Evolutionary conservation across 192 early-diverging fungal genomes (phyloP).

Genomic region (Nowakowskiella sp.): DNA sequence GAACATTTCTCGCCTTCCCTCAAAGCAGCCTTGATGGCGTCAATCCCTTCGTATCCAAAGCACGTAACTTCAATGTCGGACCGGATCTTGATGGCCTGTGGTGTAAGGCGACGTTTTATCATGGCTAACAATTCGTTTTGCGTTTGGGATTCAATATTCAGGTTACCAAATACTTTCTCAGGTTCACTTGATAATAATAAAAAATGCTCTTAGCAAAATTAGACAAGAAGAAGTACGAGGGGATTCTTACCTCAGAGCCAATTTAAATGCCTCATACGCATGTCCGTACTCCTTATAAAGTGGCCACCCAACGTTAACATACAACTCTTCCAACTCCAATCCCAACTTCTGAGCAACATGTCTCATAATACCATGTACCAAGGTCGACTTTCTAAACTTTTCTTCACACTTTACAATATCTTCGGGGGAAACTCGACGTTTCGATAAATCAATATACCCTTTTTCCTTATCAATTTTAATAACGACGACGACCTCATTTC

Average conservation of each 20-base stretch:
- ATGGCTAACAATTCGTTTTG: constrained; percentile 68
- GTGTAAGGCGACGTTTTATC: constrained; percentile 87
- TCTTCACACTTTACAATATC: constrained; percentile 88
- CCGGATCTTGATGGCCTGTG: constrained; percentile 92
- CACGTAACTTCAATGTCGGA: constrained; percentile 91
- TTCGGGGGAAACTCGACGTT: constrained; percentile 83
- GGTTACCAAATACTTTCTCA: constrained; percentile 74
- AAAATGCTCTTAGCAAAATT: background rate
- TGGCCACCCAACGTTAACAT: constrained; percentile 84
- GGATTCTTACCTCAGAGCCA: constrained; percentile 66
- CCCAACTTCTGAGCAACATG: constrained; percentile 83
- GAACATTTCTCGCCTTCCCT: constrained; percentile 75
- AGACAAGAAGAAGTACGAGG: constrained; percentile 4
- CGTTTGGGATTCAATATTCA: constrained; percentile 56
- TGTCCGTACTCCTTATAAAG: constrained; percentile 93
- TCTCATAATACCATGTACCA: constrained; percentile 76
- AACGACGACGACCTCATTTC: constrained; percentile 88
- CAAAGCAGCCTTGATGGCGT: constrained; percentile 88
- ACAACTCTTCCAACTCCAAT: constrained; percentile 73
- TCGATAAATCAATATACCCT: constrained; percentile 97
- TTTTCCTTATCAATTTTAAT: constrained; percentile 95
- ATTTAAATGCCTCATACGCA: constrained; percentile 95
- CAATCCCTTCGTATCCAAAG: constrained; percentile 89
- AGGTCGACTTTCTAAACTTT: constrained; percentile 87
- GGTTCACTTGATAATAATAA: constrained; percentile 54